Percentiles rank a stretch among this genome's conserved stretches.
phyloP scores from a whole-genome alignment of 768 basidiomycete genomes.

The Pleurotus giganteus region DNA sequence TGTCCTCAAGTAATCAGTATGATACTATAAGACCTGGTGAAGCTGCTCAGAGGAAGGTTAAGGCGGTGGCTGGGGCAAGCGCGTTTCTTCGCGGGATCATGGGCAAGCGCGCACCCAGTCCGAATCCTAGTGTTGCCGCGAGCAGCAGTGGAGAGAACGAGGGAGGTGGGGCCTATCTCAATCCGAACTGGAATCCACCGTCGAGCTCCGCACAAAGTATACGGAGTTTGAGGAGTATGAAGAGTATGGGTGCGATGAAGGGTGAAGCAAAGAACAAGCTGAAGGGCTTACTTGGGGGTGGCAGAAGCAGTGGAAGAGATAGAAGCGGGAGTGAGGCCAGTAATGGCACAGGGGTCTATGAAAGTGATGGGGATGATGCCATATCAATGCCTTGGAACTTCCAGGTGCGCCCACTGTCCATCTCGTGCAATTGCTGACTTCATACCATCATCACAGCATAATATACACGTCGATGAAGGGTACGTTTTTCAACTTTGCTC shows the following conservation, averaged over 20 bases:
- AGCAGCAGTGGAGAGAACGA: slow-evolving; percentile 8
- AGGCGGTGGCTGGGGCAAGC: slow-evolving; percentile 5
- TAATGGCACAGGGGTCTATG: slow-evolving; percentile 2
- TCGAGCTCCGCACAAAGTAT: slow-evolving; percentile 1
- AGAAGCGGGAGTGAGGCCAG: slow-evolving; percentile 8
- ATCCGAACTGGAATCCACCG: not conserved
- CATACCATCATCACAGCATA: slow-evolving; percentile 45
- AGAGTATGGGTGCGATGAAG: slow-evolving; percentile 7
- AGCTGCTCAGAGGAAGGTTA: slow-evolving; percentile 4
- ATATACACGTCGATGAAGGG: slow-evolving; percentile 80
- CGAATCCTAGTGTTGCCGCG: slow-evolving; percentile 4
- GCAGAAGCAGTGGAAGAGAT: not conserved
- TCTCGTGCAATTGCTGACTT: not conserved
- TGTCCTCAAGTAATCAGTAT: slow-evolving; percentile 2
- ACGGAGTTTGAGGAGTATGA: slow-evolving; percentile 7
- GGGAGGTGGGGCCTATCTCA: not conserved
- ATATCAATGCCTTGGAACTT: slow-evolving; percentile 77
- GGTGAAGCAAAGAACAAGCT: not conserved
- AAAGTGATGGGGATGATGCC: slow-evolving; percentile 46
- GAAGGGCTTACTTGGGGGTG: slow-evolving; percentile 1
- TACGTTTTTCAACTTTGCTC: slow-evolving; percentile 28
- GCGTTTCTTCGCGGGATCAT: slow-evolving; percentile 8
- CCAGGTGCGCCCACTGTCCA: slow-evolving; percentile 43
- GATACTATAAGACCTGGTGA: slow-evolving; percentile 5
- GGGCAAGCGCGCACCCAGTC: slow-evolving; percentile 6